Base-by-base conservation (phyloP, 73 alveolate species). In the Uronychia setigera region DNA sequence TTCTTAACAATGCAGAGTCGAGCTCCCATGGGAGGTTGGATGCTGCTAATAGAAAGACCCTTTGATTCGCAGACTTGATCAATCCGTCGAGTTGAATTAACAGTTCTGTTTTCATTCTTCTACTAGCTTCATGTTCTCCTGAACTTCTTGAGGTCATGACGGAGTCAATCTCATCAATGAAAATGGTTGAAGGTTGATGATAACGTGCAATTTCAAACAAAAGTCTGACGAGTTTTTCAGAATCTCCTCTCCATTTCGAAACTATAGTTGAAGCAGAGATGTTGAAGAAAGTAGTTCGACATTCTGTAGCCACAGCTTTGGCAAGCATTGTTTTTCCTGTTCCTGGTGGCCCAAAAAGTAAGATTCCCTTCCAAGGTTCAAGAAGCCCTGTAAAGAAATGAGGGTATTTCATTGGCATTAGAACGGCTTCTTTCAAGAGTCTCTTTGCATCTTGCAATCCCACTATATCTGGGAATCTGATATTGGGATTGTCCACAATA, bases 281-380 rank as follows among this genome's bases (percentile, higher is more conserved):
- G 85, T 98, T 98, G 93, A 98, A 97, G 92, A 98, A 97, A 26
- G 99, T 98, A 13, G 99, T 97, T 35, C 97, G 81, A 92, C 99
- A 97, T 90, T 97, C 99, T 26, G 99, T 96, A 13, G 99, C 99
- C 0, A 98, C 99, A 1, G 99, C 99, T 86, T 98, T 98, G 60
- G 99, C 99, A 29, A 98, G 93, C 97, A 97, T 92, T 0, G 99
- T 97, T 92, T 98, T 98, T 57, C 99, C 99, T 59, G 99, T 98
- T 0, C 99, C 99, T 0, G 99, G 99, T 26, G 99, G 99, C 27
- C 99, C 99, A 87, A 97, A 98, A 67, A 98, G 93, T 58, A 97
- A 91, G 14, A 98, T 96, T 13, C 99, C 99, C 84, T 96, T 95
- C 99, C 99, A 98, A 32, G 99, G 99, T 67, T 97, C 99, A 58